A percentile compares a stretch with the other conserved stretches of the same genome.
Evolutionary conservation across 1,284 basidiomycete genomes (phyloP).

Genomic region (Tilletia caries): DNA sequence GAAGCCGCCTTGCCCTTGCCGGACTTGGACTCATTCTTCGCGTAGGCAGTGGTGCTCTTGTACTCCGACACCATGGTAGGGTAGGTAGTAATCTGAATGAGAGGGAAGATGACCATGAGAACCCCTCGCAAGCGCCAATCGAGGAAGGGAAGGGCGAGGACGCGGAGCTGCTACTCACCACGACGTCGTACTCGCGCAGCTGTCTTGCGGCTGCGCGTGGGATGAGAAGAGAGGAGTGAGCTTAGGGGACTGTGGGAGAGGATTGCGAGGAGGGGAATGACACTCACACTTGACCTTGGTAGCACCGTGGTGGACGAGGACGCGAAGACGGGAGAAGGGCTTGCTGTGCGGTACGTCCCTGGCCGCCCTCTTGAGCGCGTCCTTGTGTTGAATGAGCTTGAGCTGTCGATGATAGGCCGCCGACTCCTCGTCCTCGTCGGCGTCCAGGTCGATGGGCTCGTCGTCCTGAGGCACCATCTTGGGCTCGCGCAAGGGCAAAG

Average conservation of each 20-base stretch:
- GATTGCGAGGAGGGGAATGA: too few species aligned
- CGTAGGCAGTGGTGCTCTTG: conserved; percentile 19
- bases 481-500: background rate
- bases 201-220: conserved; percentile 18
- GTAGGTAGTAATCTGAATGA: conserved; percentile 39
- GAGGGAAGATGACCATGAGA: background rate
- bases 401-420: background rate
- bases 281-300: conserved; percentile 28
- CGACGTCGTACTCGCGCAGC: conserved; percentile 39
- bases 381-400: background rate
- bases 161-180: conserved; percentile 15
- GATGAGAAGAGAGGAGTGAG: too few species aligned
- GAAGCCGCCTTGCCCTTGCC: conserved; percentile 27
- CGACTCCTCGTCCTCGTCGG: background rate
- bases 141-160: background rate
- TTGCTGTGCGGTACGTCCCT: conserved; percentile 7
- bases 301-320: conserved; percentile 47
- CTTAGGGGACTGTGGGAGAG: too few species aligned
- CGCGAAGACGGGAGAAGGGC: conserved; percentile 27
- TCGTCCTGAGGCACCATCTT: background rate
- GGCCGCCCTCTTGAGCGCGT: background rate
- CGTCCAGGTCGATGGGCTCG: background rate
- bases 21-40: conserved; percentile 54
- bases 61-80: conserved; percentile 43
- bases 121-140: background rate